Base-by-base conservation (phyloP, 768 basidiomycete species). In the Kondoa subrosea region DNA sequence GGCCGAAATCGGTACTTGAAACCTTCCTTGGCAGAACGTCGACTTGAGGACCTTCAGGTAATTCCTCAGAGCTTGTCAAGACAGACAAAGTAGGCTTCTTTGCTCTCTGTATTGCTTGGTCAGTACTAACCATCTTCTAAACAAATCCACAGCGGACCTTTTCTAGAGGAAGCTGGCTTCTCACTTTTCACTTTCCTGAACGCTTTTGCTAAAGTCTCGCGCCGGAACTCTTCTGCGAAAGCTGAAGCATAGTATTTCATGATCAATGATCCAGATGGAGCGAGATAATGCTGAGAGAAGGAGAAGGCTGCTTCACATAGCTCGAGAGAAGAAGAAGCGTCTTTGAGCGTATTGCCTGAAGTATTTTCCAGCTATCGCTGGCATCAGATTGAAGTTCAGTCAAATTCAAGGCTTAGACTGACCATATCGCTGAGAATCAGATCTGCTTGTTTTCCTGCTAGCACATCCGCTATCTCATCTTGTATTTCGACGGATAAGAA, bases 401-500 rank as follows among this genome's bases (percentile, higher is more conserved):
- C 58, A 59, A 59, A 14, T 17, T 31, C 27, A 16, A 3, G 30
- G 3, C 15, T 17, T 12, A 4, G 16, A 32, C 61, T 16, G 29
- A 63, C 61, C 61, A 63, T 63, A 63, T 63, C 61, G 30, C 61
- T 63, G 27, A 63, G 30, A 32, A 63, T 33, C 15, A 63, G 8
- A n/a, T 63, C 61, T 17, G 33, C 61, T n/a, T 27, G 61, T 16
- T 29, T 12, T 16, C 17, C 4, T 16, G 3, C 30, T n/a, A 63
- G 14, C n/a, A 8, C 16, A 27, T 3, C 61, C n/a, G 3, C 29
- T 32, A 63, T 17, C 61, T 31, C n/a, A 17, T 32, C 61, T 63
- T 63, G 26, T 3, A n/a, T 16, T 32, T 27, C 61, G 21, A 29
- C 15, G 30, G 3, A 3, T 8, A 63, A n/a, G 61, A 63, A 63